phyloP scores from a whole-genome alignment of 164 flowering plant species.

The Stephania cephalantha region DNA sequence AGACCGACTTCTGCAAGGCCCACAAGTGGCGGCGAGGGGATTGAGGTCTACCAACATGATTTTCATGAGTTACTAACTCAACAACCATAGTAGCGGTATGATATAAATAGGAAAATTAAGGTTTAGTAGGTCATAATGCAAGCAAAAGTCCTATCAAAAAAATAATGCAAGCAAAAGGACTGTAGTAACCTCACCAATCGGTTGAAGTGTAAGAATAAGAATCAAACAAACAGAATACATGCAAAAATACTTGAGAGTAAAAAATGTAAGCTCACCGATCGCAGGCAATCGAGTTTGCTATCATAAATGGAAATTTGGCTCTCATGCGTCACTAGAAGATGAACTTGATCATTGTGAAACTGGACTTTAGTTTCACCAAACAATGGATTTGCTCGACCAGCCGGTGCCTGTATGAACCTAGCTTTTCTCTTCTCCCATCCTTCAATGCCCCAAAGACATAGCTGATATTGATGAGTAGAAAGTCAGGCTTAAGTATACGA shows the following conservation, averaged over 20 bases:
- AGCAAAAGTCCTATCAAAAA: too few species aligned
- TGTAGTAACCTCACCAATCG: not conserved
- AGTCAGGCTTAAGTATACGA: not conserved
- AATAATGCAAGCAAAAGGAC: not conserved
- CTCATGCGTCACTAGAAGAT: slow-evolving; percentile 61
- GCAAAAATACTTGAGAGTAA: not conserved
- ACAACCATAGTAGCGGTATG: not conserved
- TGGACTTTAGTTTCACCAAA: slow-evolving; percentile 64
- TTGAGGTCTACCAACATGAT: too few species aligned
- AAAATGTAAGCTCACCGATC: slow-evolving; percentile 32
- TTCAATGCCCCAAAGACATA: slow-evolving; percentile 58
- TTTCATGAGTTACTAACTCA: too few species aligned
- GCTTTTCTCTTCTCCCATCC: slow-evolving; percentile 66
- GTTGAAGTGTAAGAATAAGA: not conserved
- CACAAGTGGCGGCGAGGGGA: too few species aligned
- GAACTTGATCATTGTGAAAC: slow-evolving; percentile 64
- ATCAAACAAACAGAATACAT: not conserved
- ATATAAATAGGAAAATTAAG: not conserved
- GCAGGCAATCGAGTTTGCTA: slow-evolving; percentile 52
- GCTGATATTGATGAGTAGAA: slow-evolving; percentile 28
- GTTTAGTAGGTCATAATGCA: not conserved
- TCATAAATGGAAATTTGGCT: slow-evolving; percentile 61
- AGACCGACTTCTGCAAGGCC: too few species aligned
- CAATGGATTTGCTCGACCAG: slow-evolving; percentile 42
- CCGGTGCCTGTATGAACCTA: slow-evolving; percentile 44